These are phyloP conservation scores for Modicella reniformis DNA, from an alignment of 371 early-diverging fungal species.

Conservation along the genomic window DNA sequence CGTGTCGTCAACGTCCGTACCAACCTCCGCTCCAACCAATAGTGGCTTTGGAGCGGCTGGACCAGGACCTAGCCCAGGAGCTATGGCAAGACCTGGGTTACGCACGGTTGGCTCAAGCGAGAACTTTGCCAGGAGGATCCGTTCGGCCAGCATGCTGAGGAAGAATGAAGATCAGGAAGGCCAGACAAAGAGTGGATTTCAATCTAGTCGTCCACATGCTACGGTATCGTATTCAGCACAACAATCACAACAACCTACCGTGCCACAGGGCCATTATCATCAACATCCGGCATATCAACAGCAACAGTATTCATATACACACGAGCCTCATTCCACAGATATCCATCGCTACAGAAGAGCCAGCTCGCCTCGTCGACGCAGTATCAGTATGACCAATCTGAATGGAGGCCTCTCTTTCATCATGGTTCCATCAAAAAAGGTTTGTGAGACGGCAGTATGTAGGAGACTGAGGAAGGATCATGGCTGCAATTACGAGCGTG, in stretches of 20 bases:
- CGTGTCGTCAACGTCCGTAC: conserved; percentile 19
- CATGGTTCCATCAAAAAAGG: conserved; percentile 51
- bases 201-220: conserved; percentile 31
- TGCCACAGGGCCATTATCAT: conserved; percentile 20
- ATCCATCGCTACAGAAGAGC: conserved; percentile 44
- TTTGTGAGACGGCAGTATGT: conserved; percentile 5
- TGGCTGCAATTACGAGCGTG: conserved; percentile 9
- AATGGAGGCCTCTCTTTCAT: conserved; percentile 45
- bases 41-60: conserved; percentile 11
- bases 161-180: conserved; percentile 39
- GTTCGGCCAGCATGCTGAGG: conserved; percentile 40
- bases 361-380: conserved; percentile 49
- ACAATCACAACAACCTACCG: conserved; percentile 24
- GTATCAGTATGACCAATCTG: conserved; percentile 54
- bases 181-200: conserved; percentile 23
- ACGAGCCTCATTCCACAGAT: conserved; percentile 30
- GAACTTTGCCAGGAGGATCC: conserved; percentile 47
- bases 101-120: conserved; percentile 50
- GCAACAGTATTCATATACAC: conserved; percentile 39
- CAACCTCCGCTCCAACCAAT: conserved; percentile 24
- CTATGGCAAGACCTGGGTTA: conserved; percentile 35
- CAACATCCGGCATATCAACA: conserved; percentile 37
- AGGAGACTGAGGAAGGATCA: neutral
- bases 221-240: conserved; percentile 12
- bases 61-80: conserved; percentile 6